Conservation (phyloP, 1,139 yeast genomes). For the Yamadazyma buinensis region DNA sequence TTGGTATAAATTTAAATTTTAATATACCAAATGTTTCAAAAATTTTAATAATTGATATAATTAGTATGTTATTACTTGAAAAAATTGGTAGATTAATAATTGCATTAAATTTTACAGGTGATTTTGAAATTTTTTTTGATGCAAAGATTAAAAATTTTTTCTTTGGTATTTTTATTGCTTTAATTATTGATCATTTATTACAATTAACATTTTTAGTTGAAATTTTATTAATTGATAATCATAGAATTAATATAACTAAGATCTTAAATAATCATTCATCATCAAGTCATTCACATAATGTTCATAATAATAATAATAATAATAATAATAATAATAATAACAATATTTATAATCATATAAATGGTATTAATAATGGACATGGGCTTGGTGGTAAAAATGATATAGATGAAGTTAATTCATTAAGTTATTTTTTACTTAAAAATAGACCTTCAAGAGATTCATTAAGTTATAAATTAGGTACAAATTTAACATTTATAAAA, state of each 20-base stretch:
- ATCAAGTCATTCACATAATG: no score
- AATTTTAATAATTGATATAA: slow-evolving; percentile 15
- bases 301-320: neutral
- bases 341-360: slow-evolving; percentile 20
- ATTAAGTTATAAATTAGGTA: slow-evolving; percentile 29
- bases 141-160: slow-evolving; percentile 16
- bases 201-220: slow-evolving; percentile 65
- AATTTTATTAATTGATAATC: slow-evolving; percentile 62
- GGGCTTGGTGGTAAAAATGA: slow-evolving; percentile 11
- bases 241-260: slow-evolving; percentile 59
- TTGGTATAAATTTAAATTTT: slow-evolving; percentile 4
- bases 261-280: slow-evolving; percentile 20
- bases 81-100: slow-evolving; percentile 10
- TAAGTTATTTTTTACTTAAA: slow-evolving; percentile 25
- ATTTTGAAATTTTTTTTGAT: slow-evolving; percentile 16
- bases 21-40: slow-evolving; percentile 20
- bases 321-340: neutral
- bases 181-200: slow-evolving; percentile 53
- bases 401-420: slow-evolving; percentile 16
- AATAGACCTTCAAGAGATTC: slow-evolving; percentile 18
- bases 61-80: slow-evolving; percentile 9
- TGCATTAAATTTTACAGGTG: slow-evolving; percentile 17
- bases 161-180: slow-evolving; percentile 26
- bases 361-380: slow-evolving; percentile 20
- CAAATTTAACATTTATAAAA: slow-evolving; percentile 30